Evolutionary conservation across 1,284 basidiomycete genomes (phyloP), one percentile per base, ranked within the genome.

Genomic region (Austroboletus novae-zelandiae): DNA sequence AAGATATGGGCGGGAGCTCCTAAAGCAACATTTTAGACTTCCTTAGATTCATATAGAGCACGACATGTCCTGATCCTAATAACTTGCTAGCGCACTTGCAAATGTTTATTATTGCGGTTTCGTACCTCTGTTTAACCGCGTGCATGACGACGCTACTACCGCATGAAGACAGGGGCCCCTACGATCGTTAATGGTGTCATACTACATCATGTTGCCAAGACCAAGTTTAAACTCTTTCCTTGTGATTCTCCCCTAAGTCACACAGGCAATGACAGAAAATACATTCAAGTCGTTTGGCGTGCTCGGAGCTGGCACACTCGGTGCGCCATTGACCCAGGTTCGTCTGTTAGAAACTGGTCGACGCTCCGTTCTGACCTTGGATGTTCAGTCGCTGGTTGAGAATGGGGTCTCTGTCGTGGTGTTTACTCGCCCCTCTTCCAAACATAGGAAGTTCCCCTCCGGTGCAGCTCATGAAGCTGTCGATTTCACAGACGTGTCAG

Each of bases 401-500:
- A 56, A 59, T 11, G 45, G 48, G 10, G 59, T 49, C 4, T 36
- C 40, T 9, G 54, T 57, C 18, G 34, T 54, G 10, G 20, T 61
- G 27, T 53, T 61, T 18, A 52, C 61, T 13, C 56, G 48, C 17
- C 50, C 52, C 13, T 53, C 57, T 35, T 47, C 48, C 27, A 36
- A 45, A 20, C 49, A 50, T 6, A 50, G 34, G 23, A 51, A 42
- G 31, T 20, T 57, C 11, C 58, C 57, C 9, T n/a, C 40, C 5
- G 70, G 65, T 10, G 52, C 48, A 17, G 54, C 52, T 15, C 47
- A 59, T 52, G 57, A 56, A 5, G 18, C 51, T 6, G 52, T 68
- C 27, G 68, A 69, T 47, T 68, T 64, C 48, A 52, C 52, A 7
- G 59, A 65, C 45, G 18, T 48, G 5, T 20, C 52, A 17, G 55